Percentiles rank a stretch among this genome's conserved stretches.
Evolutionary conservation across 441 rosid species (phyloP).

Genomic region (Populus hybrid): DNA sequence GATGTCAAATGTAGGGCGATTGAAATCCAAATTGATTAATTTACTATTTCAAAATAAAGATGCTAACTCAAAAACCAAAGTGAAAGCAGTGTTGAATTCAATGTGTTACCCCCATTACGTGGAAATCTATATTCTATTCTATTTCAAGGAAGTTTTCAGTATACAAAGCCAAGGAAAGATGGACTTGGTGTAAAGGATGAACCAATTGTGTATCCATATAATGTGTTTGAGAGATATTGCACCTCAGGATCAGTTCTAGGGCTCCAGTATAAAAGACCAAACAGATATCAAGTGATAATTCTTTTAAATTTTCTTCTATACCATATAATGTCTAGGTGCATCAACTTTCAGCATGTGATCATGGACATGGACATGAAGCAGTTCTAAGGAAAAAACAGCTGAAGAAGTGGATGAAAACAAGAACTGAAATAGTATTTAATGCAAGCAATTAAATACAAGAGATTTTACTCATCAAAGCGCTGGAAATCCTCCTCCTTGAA

Average conservation of each 20-base stretch:
- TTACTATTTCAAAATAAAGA: not conserved
- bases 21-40: not conserved
- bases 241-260: no score
- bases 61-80: no score
- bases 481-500: slow-evolving; percentile 90
- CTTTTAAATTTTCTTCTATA: not conserved
- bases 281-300: not conserved
- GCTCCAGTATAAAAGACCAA: not conserved
- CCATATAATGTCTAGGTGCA: not conserved
- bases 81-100: no score
- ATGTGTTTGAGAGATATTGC: no score
- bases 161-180: no score
- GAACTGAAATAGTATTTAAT: slow-evolving; percentile 1
- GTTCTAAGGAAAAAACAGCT: not conserved
- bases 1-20: not conserved
- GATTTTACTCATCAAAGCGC: slow-evolving; percentile 75
- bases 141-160: not conserved
- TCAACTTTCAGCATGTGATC: not conserved
- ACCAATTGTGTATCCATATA: no score
- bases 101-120: no score
- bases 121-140: not conserved
- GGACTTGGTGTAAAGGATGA: no score
- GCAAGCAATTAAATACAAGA: slow-evolving; percentile 2
- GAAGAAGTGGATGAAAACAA: slow-evolving; percentile 6
- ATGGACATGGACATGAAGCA: not conserved